These are phyloP conservation scores for Coniella vitis DNA, from an alignment of 2,329 filamentous ascomycete genomes.

Conservation along the genomic window DNA sequence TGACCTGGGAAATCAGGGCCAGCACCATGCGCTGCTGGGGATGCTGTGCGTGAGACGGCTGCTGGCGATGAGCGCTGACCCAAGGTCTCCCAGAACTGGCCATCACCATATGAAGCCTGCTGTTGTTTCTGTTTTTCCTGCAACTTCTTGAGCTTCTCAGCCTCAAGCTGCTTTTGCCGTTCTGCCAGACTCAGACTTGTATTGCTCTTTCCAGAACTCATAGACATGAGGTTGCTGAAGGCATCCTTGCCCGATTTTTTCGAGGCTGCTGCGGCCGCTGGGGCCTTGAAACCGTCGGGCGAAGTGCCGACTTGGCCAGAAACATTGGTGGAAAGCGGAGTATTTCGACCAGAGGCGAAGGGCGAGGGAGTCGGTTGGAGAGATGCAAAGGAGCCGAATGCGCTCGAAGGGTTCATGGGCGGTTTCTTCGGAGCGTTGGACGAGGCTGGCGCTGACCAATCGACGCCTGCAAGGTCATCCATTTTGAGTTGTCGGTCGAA, in stretches of 20 bases:
- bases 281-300: slow-evolving; percentile 13
- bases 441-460: slow-evolving; percentile 43
- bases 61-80: slow-evolving; percentile 41
- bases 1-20: slow-evolving; percentile 23
- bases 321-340: slow-evolving; percentile 45
- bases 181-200: slow-evolving; percentile 74
- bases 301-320: slow-evolving; percentile 31
- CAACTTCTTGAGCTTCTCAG: slow-evolving; percentile 64
- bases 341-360: slow-evolving; percentile 48
- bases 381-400: slow-evolving; percentile 38
- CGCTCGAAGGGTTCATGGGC: slow-evolving; percentile 35
- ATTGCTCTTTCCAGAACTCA: slow-evolving; percentile 51
- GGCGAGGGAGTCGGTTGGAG: slow-evolving; percentile 52
- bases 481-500: slow-evolving; percentile 31
- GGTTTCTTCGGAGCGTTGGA: slow-evolving; percentile 29
- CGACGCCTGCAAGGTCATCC: slow-evolving; percentile 56
- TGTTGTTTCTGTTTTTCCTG: slow-evolving; percentile 64
- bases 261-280: slow-evolving; percentile 34
- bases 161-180: slow-evolving; percentile 61
- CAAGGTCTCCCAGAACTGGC: slow-evolving; percentile 69
- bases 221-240: slow-evolving; percentile 69
- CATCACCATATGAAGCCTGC: slow-evolving; percentile 71
- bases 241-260: slow-evolving; percentile 58
- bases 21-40: slow-evolving; percentile 31
- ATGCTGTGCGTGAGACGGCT: slow-evolving; percentile 39